Percentiles rank a stretch among this genome's conserved stretches.
phyloP scores from a whole-genome alignment of 116 monocot genomes.

The Posidonia oceanica region DNA sequence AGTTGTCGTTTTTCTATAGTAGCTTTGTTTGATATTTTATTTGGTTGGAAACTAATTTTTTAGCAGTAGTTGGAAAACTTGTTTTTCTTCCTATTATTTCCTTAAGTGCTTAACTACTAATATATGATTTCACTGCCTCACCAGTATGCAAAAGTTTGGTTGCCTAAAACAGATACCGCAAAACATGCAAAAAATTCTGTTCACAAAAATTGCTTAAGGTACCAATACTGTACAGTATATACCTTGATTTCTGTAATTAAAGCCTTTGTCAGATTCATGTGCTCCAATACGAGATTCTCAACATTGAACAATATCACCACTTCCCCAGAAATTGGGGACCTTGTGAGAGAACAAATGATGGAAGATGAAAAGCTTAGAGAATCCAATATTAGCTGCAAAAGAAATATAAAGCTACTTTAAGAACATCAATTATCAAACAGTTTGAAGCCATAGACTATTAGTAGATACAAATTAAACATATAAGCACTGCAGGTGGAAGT shows the following conservation, averaged over 20 bases:
- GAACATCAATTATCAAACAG: background rate
- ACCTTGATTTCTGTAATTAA: constrained; percentile 65
- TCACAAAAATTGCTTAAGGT: no score
- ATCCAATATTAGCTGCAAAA: constrained; percentile 63
- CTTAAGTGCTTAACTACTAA: no score
- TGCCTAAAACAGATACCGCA: background rate
- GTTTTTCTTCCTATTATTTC: no score
- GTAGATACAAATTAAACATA: no score
- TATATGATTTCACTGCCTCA: no score
- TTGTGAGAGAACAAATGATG: constrained; percentile 30
- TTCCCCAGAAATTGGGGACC: constrained; percentile 29
- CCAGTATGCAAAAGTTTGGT: background rate
- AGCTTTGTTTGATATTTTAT: no score
- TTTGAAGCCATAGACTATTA: no score
- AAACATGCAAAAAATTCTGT: background rate
- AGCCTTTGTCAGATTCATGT: constrained; percentile 49
- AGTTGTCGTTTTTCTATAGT: no score
- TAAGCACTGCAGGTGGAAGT: no score
- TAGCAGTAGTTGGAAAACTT: no score
- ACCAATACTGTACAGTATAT: background rate
- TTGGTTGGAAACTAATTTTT: no score
- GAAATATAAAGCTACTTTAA: background rate
- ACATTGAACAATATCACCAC: constrained; percentile 28
- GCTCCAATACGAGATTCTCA: constrained; percentile 55
- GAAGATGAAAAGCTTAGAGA: constrained; percentile 49